These are phyloP conservation scores for Calonectria multiphialidica DNA, from an alignment of 2,329 filamentous ascomycete species.

Conservation along the genomic window DNA sequence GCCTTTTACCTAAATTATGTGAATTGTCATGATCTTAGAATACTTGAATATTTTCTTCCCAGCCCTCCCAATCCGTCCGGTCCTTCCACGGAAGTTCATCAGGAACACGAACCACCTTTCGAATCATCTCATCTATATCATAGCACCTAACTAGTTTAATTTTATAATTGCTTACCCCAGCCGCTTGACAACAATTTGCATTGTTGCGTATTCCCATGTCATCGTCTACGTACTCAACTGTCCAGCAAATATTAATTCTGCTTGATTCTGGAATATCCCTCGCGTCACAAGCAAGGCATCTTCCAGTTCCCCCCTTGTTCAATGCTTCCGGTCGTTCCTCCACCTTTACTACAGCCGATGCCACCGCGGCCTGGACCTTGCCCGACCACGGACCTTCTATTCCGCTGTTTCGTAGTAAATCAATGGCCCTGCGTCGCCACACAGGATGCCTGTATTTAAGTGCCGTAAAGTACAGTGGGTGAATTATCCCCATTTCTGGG, in stretches of 20 bases:
- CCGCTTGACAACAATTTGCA: neutral
- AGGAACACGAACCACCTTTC: neutral
- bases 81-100: slow-evolving; percentile 9
- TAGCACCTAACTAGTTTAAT: slow-evolving; percentile 1
- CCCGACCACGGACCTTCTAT: slow-evolving; percentile 36
- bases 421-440: slow-evolving; percentile 31
- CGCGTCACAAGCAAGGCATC: neutral
- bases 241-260: slow-evolving; percentile 4
- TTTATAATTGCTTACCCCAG: neutral
- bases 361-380: slow-evolving; percentile 14
- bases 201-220: neutral
- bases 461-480: slow-evolving; percentile 28
- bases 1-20: neutral
- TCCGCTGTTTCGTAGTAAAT: slow-evolving; percentile 13
- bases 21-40: neutral
- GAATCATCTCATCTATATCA: slow-evolving; percentile 17
- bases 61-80: slow-evolving; percentile 8
- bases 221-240: neutral
- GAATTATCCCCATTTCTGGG: slow-evolving; percentile 35
- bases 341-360: slow-evolving; percentile 8
- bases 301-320: neutral
- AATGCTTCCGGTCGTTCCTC: slow-evolving; percentile 20
- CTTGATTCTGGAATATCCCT: neutral
- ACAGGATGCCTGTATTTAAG: slow-evolving; percentile 29
- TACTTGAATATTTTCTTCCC: neutral